Evolutionary conservation across 1,139 yeast species (phyloP), one percentile per base, ranked within the genome.

Genomic region (Taphrina deformans): DNA sequence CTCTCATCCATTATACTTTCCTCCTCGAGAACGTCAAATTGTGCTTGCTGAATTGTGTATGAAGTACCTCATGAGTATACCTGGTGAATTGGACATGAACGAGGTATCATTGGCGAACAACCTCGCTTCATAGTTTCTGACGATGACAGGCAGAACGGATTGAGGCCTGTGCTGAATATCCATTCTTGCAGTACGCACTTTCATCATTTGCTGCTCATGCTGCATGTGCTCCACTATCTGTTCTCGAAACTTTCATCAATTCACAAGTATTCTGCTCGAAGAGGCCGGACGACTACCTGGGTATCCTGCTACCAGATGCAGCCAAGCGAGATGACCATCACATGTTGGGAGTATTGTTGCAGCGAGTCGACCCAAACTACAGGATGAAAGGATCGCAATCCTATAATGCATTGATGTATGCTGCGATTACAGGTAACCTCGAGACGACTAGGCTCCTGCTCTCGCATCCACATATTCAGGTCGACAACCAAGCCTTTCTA

Each of bases 91-190:
- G 26, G 35, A 23, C 14, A 24, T 38, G 48, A 40, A 24, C 31
- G 31, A 12, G 53, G 53, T 26, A 26, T 3, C 2, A 1, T 21
- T 44, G 50, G n/a, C n/a, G n/a, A n/a, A n/a, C n/a, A n/a, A n/a
- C n/a, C n/a, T n/a, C n/a, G n/a, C n/a, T n/a, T n/a, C n/a, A n/a
- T n/a, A n/a, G n/a, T n/a, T n/a, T n/a, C 35, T 48, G 21, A 48
- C 53, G 14, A 16, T 10, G n/a, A 12, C 31, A 55, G 41, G 24
- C 27, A 16, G 61, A 45, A 10, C 14, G 51, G n/a, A 33, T 55
- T 31, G 51, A 55, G 27, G 51, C 48, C 16, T 55, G 61, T 33
- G 61, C 61, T 27, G 61, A 55, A 14, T 31, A 29, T 26, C 61
- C 61, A 4, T 26, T 31, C n/a, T 21, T 55, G n/a, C 46, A 31